Percentiles rank a stretch among this genome's conserved stretches.
phyloP scores from a whole-genome alignment of 345 rosid genomes.

The Physaria fendleri region DNA sequence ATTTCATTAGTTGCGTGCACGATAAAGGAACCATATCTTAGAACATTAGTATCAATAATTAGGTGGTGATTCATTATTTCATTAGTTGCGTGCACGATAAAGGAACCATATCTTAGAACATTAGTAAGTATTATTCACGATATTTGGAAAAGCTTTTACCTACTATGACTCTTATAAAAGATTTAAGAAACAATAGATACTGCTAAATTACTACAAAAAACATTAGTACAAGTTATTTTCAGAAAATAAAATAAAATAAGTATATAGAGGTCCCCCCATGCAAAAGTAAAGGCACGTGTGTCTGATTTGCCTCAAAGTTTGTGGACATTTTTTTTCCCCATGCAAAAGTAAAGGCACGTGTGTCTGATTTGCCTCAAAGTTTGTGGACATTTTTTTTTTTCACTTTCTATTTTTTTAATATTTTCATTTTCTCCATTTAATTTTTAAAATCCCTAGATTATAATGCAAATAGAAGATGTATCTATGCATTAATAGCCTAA shows the following conservation, averaged over 20 bases:
- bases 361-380: conserved; percentile 44
- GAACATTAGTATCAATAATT: conserved; percentile 28
- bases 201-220: no score
- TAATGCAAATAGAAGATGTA: no score
- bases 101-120: conserved; percentile 9
- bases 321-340: conserved; percentile 31
- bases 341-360: conserved; percentile 53
- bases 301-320: conserved; percentile 42
- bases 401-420: no score
- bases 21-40: conserved; percentile 20
- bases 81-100: conserved; percentile 38
- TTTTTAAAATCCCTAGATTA: no score
- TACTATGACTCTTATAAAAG: no score
- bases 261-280: conserved; percentile 31
- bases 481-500: no score
- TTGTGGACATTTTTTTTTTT: conserved; percentile 26
- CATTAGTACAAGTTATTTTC: no score
- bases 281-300: conserved; percentile 55
- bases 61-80: conserved; percentile 30
- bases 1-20: conserved; percentile 40
- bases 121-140: no score
- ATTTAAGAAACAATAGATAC: no score
- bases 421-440: no score
- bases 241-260: no score
- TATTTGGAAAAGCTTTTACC: no score